Evolutionary conservation across 1,139 yeast species (phyloP).

Genomic region (Kurtzmaniella quercitrusa): DNA sequence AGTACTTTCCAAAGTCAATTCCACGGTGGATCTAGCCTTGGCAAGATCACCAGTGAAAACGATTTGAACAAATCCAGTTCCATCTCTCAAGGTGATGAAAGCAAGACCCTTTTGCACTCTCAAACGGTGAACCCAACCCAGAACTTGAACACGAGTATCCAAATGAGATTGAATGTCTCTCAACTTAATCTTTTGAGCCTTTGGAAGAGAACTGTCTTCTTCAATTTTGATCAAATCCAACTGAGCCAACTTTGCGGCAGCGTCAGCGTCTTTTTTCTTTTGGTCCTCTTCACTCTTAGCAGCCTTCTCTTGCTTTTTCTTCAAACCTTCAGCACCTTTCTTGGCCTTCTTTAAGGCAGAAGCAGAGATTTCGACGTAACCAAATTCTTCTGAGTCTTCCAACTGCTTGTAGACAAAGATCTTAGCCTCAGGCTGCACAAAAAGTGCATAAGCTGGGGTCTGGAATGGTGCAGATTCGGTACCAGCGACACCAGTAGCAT

Average conservation of each 20-base stretch:
- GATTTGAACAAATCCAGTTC: conserved; percentile 85
- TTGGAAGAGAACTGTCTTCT: conserved; percentile 71
- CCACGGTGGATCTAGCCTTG: conserved; percentile 77
- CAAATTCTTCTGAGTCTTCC: conserved; percentile 52
- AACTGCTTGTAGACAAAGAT: conserved; percentile 62
- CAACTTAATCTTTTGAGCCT: conserved; percentile 67
- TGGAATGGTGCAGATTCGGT: conserved; percentile 67
- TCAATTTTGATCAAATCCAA: conserved; percentile 65
- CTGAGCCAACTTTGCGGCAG: conserved; percentile 70
- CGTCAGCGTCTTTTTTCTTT: conserved; percentile 59
- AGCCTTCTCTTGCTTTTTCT: conserved; percentile 84
- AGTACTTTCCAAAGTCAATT: conserved; percentile 85
- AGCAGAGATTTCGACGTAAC: conserved; percentile 77
- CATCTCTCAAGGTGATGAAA: conserved; percentile 91
- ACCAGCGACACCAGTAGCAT: conserved; percentile 54
- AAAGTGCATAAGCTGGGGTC: conserved; percentile 82
- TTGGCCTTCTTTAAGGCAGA: conserved; percentile 94
- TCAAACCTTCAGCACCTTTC: conserved; percentile 90
- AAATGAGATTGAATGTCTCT: conserved; percentile 47
- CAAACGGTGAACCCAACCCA: conserved; percentile 96
- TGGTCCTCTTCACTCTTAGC: conserved; percentile 60
- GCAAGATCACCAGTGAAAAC: conserved; percentile 91
- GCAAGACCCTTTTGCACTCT: conserved; percentile 90
- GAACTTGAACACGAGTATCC: conserved; percentile 65
- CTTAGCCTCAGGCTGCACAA: conserved; percentile 52